Percentiles rank a stretch among this genome's conserved stretches.
These are phyloP conservation scores for Hirschioporus abietinus DNA, from an alignment of 768 basidiomycete species.

Conservation along the genomic window DNA sequence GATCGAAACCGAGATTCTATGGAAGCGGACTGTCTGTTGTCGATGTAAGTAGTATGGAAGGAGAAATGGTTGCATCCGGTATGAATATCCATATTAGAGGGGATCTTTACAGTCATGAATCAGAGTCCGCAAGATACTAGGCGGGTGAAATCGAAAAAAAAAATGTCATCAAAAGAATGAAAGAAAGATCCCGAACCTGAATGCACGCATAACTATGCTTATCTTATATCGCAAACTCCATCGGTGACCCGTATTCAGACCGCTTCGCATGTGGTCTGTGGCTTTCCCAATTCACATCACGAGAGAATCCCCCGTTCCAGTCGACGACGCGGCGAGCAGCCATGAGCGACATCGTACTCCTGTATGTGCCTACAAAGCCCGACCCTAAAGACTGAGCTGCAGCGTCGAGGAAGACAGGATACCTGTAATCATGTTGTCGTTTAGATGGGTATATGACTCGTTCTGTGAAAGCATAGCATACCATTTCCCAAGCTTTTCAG, in stretches of 20 bases:
- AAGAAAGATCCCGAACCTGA: too few species aligned
- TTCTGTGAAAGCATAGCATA: conserved; percentile 22
- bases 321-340: conserved; percentile 62
- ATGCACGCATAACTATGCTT: not conserved
- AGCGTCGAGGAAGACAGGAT: conserved; percentile 66
- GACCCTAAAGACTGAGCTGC: conserved; percentile 60
- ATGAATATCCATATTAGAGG: too few species aligned
- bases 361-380: conserved; percentile 69
- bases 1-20: too few species aligned
- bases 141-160: too few species aligned
- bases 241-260: not conserved
- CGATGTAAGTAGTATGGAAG: too few species aligned
- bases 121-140: too few species aligned
- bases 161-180: too few species aligned
- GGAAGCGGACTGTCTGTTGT: too few species aligned
- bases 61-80: too few species aligned
- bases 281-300: conserved; percentile 55
- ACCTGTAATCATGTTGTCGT: conserved; percentile 36
- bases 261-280: conserved; percentile 40
- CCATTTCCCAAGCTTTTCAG: conserved; percentile 44
- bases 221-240: not conserved
- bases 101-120: too few species aligned
- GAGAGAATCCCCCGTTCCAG: conserved; percentile 53
- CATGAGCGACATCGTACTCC: conserved; percentile 66
- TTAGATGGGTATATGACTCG: conserved; percentile 1